phyloP scores from a whole-genome alignment of 2,329 filamentous ascomycete genomes.

The Paracorniculantispora psalliotae region DNA sequence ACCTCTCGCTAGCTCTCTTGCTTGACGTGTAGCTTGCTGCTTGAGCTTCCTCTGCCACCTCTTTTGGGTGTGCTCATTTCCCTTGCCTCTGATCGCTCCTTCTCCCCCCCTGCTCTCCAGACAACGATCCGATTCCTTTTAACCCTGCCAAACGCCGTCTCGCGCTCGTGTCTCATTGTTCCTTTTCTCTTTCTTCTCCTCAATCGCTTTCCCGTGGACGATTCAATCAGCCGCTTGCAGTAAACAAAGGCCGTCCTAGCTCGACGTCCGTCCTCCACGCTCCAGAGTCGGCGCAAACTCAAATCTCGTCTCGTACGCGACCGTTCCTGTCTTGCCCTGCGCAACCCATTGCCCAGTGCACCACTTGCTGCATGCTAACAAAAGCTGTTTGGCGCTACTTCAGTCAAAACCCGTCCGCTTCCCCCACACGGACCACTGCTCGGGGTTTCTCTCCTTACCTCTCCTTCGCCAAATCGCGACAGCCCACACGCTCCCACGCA shows the following conservation, averaged over 20 bases:
- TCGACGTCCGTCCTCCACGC: too few species aligned
- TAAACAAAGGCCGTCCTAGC: too few species aligned
- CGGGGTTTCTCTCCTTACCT: background rate
- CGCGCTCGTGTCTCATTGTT: background rate
- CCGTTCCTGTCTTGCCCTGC: slow-evolving; percentile 5
- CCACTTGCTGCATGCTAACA: background rate
- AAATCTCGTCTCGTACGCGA: slow-evolving; percentile 7
- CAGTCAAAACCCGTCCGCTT: slow-evolving; percentile 6
- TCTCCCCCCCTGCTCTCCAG: background rate
- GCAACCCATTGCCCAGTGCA: background rate
- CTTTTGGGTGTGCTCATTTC: too few species aligned
- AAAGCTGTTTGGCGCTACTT: background rate
- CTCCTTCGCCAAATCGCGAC: background rate
- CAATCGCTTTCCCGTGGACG: background rate
- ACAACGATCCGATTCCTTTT: slow-evolving; percentile 8
- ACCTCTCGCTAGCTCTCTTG: background rate
- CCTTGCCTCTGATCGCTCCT: background rate
- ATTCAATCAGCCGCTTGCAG: slow-evolving; percentile 1
- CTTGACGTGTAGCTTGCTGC: background rate
- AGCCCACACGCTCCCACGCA: background rate
- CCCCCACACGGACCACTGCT: background rate
- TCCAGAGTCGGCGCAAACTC: slow-evolving; percentile 12
- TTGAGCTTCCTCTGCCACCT: background rate
- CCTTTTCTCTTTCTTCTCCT: background rate
- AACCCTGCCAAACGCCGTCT: background rate